Base-by-base conservation (phyloP, 495 filamentous ascomycete species). In the Podospora comata region DNA sequence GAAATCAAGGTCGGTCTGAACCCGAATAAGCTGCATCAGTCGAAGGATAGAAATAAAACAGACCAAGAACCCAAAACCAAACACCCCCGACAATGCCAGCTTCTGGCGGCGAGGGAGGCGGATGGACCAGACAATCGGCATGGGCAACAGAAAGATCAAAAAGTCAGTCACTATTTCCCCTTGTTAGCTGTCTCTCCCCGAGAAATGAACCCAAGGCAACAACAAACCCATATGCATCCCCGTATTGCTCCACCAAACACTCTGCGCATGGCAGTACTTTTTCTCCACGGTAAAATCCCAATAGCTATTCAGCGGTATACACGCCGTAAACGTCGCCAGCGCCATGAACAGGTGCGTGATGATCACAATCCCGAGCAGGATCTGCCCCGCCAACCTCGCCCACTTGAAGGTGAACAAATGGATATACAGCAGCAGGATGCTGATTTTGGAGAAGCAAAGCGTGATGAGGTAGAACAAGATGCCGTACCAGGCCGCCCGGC, bases 341-440 rank as follows among this genome's bases (percentile, higher is more conserved):
- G 72, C 44, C 72, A 74, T 77, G 54, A 70, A 76, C 19, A 73
- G 2, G 65, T 73, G 62, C 64, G 68, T 63, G 5, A 71, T 6
- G 53, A 75, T 62, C 32, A 78, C 73, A 28, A 74, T 53, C 20
- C 54, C 71, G 15, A 79, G 27, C n/a, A 77, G 48, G 55, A 74
- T 68, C 61, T 78, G 74, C 28, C 75, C 74, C 30, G 69, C 75
- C 28, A 67, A 57, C 9, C 74, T 76, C 4, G 75, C 71, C 70
- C 75, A 79, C 34, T 72, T 72, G 69, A 77, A 77, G 64, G 71
- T 71, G 64, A 82, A 80, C 34, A 81, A 70, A 60, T 78, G 74
- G 30, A 78, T 75, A 71, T 82, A 82, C 48, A 82, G 74, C 9
- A 68, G 67, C 9, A 82, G 58, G 56, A 80, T 78, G 30, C 78